Evolutionary conservation across 306 rosid genomes (phyloP).

Genomic region (Neltuma alba): DNA sequence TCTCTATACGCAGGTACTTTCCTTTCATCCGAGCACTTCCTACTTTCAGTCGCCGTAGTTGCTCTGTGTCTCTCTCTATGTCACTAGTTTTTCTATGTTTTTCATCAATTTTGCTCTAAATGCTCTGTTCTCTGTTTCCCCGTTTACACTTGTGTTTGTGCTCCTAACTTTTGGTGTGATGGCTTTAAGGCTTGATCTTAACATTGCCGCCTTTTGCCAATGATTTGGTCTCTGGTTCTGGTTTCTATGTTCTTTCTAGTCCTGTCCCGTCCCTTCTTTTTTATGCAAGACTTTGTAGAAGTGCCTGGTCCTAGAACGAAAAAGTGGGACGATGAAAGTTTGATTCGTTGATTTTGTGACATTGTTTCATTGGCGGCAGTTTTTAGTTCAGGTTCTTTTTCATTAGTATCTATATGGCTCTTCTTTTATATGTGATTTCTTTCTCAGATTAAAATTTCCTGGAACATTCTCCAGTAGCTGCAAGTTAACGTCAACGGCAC

Average conservation of each 20-base stretch:
- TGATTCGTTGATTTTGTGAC: background rate
- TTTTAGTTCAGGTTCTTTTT: background rate
- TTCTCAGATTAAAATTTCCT: slow-evolving; percentile 1
- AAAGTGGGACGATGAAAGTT: background rate
- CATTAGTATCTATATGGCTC: background rate
- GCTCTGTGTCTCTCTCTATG: background rate
- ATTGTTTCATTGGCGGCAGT: background rate
- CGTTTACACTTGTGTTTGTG: background rate
- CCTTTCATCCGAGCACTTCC: background rate
- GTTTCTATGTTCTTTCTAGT: background rate
- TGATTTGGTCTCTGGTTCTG: background rate
- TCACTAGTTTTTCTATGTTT: background rate
- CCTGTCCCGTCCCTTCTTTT: background rate
- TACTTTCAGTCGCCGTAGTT: background rate
- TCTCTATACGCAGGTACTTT: background rate
- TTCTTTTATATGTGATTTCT: slow-evolving; percentile 31
- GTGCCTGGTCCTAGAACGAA: background rate
- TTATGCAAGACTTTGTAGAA: background rate
- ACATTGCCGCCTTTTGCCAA: background rate
- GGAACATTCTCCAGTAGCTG: slow-evolving; percentile 3
- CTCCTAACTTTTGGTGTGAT: background rate
- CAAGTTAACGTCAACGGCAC: slow-evolving; percentile 38
- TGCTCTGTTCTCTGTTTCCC: background rate
- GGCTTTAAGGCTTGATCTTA: background rate
- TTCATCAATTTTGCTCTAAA: background rate